Conservation (phyloP, 768 basidiomycete species). For the Suillus lakei region DNA sequence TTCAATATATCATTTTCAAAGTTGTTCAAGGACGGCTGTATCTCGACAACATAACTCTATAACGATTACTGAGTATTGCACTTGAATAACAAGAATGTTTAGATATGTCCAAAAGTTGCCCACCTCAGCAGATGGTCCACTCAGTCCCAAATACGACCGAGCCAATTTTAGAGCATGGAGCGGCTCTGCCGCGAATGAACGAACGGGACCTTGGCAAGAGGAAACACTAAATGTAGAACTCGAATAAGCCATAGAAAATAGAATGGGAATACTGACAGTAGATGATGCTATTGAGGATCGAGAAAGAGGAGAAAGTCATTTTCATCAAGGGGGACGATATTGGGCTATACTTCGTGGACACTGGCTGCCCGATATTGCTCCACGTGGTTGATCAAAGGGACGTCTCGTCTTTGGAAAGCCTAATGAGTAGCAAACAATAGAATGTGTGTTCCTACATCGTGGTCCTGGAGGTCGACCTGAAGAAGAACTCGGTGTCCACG, state of each 20-base stretch:
- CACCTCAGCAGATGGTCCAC: not conserved
- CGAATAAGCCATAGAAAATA: not conserved
- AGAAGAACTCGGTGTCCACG: not conserved
- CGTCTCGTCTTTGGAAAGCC: not conserved
- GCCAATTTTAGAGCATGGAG: not conserved
- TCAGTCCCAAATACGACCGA: not conserved
- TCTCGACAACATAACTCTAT: not conserved
- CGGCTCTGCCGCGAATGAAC: not conserved
- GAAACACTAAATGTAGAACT: not conserved
- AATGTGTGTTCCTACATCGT: not conserved
- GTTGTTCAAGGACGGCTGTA: not conserved
- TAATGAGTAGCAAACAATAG: not conserved
- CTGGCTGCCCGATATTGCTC: not conserved
- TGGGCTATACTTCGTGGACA: no score
- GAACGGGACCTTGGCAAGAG: not conserved
- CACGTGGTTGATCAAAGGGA: not conserved
- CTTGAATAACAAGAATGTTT: not conserved
- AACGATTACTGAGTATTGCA: not conserved
- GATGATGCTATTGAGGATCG: not conserved
- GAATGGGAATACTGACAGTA: not conserved
- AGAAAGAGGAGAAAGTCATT: not conserved
- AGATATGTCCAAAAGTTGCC: not conserved
- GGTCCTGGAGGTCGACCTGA: not conserved
- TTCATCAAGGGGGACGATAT: no score
- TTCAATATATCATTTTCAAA: not conserved